phyloP scores from a whole-genome alignment of 1,284 basidiomycete species.

The Coniferiporia sulphurascens region DNA sequence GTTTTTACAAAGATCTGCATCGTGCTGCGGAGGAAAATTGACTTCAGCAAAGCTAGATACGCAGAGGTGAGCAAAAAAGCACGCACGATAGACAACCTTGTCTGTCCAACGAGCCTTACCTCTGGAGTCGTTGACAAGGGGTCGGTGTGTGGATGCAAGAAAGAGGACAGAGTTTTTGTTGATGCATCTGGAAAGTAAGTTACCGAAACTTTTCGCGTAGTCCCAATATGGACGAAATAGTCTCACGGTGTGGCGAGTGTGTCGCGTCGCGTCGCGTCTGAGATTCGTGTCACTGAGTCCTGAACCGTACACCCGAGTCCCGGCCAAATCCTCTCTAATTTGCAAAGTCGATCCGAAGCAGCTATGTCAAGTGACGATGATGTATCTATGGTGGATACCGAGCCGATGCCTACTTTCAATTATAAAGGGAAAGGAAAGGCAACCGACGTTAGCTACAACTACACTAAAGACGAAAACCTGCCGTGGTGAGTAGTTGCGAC shows the following conservation, averaged over 20 bases:
- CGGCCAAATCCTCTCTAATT: neutral
- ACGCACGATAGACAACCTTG: constrained; percentile 45
- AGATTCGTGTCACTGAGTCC: too few relatives aligned
- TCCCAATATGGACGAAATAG: constrained; percentile 20
- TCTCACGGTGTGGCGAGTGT: constrained; percentile 18
- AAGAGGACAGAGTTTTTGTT: constrained; percentile 10
- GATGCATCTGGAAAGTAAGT: neutral
- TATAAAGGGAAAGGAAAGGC: constrained; percentile 69
- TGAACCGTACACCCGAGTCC: too few relatives aligned
- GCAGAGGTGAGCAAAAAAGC: neutral
- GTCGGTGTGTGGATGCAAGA: constrained; percentile 22
- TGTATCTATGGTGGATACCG: constrained; percentile 45
- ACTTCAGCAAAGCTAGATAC: neutral
- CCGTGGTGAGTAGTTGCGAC: constrained; percentile 54
- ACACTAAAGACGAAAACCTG: constrained; percentile 53
- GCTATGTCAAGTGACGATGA: constrained; percentile 43
- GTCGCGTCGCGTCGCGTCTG: constrained; percentile 19
- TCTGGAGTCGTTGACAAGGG: constrained; percentile 85
- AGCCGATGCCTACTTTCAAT: constrained; percentile 28
- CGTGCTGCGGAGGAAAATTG: constrained; percentile 24
- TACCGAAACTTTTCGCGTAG: neutral
- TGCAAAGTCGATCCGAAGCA: neutral
- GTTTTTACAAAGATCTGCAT: constrained; percentile 98
- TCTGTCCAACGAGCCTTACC: constrained; percentile 79
- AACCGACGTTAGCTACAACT: constrained; percentile 35